phyloP scores from a whole-genome alignment of 148 eudicot genomes.

The Camellia granthamiana region DNA sequence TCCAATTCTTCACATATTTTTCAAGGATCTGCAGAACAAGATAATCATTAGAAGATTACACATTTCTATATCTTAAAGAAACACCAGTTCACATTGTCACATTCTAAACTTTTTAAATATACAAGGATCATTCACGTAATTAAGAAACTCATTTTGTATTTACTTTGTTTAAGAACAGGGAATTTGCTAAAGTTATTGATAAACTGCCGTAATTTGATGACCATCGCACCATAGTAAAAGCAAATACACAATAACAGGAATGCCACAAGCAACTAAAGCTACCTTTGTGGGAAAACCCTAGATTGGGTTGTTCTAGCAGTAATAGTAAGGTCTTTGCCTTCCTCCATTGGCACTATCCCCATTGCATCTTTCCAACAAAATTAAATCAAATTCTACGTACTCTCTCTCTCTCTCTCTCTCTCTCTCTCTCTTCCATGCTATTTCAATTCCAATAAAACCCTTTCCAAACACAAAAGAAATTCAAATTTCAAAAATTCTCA shows the following conservation, averaged over 20 bases:
- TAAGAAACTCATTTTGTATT: too few species aligned
- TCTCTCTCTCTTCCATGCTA: conserved; percentile 4
- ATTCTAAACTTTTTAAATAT: too few species aligned
- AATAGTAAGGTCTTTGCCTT: conserved; percentile 58
- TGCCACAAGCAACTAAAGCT: conserved; percentile 46
- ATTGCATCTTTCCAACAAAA: conserved; percentile 30
- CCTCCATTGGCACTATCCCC: conserved; percentile 55
- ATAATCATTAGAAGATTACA: too few species aligned
- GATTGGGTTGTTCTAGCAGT: conserved; percentile 41
- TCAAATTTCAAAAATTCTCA: neutral
- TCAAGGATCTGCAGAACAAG: too few species aligned
- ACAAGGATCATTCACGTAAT: too few species aligned
- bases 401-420: too few species aligned
- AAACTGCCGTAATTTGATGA: too few species aligned
- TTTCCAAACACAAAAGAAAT: neutral
- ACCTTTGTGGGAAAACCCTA: conserved; percentile 62
- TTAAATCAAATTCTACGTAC: neutral
- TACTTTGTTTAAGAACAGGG: too few species aligned
- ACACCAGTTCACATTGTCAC: too few species aligned
- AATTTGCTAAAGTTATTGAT: too few species aligned
- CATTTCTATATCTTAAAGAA: too few species aligned
- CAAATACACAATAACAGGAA: conserved; percentile 54
- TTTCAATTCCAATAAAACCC: conserved; percentile 15
- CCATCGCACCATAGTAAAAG: conserved; percentile 19
- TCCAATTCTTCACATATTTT: too few species aligned